These are phyloP conservation scores for Gypsophila paniculata DNA, from an alignment of 179 eudicot species.

Conservation along the genomic window DNA sequence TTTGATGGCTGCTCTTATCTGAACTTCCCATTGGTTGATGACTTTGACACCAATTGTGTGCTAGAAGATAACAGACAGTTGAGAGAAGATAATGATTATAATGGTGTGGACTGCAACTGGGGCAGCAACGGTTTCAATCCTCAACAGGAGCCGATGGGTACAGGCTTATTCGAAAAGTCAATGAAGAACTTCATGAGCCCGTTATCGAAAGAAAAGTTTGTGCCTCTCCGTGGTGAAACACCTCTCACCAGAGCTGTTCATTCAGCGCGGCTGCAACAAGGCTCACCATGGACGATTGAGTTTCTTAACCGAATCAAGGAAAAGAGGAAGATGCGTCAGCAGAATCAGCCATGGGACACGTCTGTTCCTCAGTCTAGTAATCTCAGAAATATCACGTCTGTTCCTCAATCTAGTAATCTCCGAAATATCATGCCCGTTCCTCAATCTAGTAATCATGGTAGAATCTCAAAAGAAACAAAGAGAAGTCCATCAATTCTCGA, in stretches of 20 bases:
- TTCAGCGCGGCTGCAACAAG: slow-evolving; percentile 50
- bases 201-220: slow-evolving; percentile 33
- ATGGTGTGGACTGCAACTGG: slow-evolving; percentile 29
- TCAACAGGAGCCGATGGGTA: slow-evolving; percentile 31
- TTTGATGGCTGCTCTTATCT: slow-evolving; percentile 40
- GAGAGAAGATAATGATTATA: slow-evolving; percentile 29
- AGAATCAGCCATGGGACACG: slow-evolving; percentile 44
- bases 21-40: slow-evolving; percentile 43
- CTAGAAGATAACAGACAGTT: slow-evolving; percentile 30
- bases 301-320: slow-evolving; percentile 85
- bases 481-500: slow-evolving; percentile 85
- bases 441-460: no score
- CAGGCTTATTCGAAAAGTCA: slow-evolving; percentile 29
- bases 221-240: slow-evolving; percentile 41
- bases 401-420: no score
- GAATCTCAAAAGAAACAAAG: slow-evolving; percentile 41
- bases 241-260: slow-evolving; percentile 64
- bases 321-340: slow-evolving; percentile 62
- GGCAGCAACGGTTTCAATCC: slow-evolving; percentile 22
- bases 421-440: slow-evolving; percentile 1
- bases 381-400: slow-evolving; percentile 24
- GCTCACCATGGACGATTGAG: slow-evolving; percentile 94
- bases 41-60: slow-evolving; percentile 30
- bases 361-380: slow-evolving; percentile 38
- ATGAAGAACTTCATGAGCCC: slow-evolving; percentile 25